phyloP scores from a whole-genome alignment of 176 grass and related monocot species.

The sorghum (Sorghum bicolor) region DNA sequence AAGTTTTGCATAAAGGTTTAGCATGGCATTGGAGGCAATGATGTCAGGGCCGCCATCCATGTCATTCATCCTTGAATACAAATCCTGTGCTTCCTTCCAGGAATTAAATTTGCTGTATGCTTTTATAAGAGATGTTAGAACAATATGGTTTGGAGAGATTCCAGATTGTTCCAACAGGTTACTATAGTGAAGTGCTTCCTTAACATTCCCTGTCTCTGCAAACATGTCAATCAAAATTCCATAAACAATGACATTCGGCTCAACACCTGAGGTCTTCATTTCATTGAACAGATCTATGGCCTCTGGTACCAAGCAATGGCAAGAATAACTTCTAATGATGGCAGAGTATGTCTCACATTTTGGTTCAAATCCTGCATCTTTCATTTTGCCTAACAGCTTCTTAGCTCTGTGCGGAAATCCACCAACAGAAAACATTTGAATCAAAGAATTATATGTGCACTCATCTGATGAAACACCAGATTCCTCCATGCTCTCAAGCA shows the following conservation, averaged over 20 bases:
- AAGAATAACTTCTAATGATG: conserved; percentile 52
- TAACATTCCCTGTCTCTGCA: conserved; percentile 51
- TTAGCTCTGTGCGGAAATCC: conserved; percentile 52
- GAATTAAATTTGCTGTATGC: conserved; percentile 52
- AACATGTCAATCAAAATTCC: conserved; percentile 60
- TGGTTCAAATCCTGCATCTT: conserved; percentile 51
- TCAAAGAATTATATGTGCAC: conserved; percentile 71
- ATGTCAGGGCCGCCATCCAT: conserved; percentile 58
- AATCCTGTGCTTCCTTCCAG: conserved; percentile 67
- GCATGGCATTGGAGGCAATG: conserved; percentile 69
- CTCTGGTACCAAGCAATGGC: conserved; percentile 45
- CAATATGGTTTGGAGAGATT: conserved; percentile 38
- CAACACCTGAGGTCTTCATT: conserved; percentile 53
- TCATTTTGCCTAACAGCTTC: conserved; percentile 57
- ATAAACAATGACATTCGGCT: conserved; percentile 63
- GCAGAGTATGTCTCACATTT: conserved; percentile 62
- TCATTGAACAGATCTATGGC: conserved; percentile 53
- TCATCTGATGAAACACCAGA: conserved; percentile 50
- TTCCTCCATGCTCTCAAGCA: conserved; percentile 56
- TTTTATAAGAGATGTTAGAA: conserved; percentile 70
- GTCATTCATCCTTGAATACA: conserved; percentile 60
- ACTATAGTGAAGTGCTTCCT: conserved; percentile 53
- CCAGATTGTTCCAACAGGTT: conserved; percentile 65
- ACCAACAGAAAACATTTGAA: conserved; percentile 73
- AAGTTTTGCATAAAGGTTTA: conserved; percentile 72